Percentiles rank a stretch among this genome's conserved stretches.
These are phyloP conservation scores for Desmodesmus armatus DNA, from an alignment of 139 green algal genomes.

Conservation along the genomic window DNA sequence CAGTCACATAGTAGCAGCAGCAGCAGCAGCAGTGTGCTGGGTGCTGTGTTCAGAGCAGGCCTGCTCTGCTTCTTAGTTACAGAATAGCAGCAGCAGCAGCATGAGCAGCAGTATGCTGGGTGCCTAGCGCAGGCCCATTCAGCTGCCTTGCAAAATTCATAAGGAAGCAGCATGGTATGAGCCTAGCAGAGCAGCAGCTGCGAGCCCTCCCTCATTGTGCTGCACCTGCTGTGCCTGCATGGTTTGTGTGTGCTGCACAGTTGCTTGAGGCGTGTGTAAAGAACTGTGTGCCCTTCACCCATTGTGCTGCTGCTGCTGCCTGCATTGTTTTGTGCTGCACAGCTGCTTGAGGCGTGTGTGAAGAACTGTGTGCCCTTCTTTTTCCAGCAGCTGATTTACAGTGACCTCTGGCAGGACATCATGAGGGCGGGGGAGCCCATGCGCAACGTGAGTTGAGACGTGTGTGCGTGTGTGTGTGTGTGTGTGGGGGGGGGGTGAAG, in stretches of 20 bases:
- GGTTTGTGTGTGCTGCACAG: neutral
- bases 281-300: neutral
- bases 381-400: conserved; percentile 54
- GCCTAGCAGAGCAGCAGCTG: no score
- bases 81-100: no score
- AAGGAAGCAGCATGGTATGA: no score
- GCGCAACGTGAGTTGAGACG: conserved; percentile 5
- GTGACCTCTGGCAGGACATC: conserved; percentile 64
- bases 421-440: conserved; percentile 51
- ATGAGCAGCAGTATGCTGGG: no score
- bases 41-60: neutral
- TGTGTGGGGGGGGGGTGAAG: conserved; percentile 64
- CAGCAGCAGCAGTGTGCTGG: neutral
- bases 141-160: neutral
- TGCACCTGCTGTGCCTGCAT: neutral
- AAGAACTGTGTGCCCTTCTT: conserved; percentile 70
- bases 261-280: neutral
- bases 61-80: no score
- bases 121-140: no score
- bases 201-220: no score
- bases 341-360: conserved; percentile 71
- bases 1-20: no score
- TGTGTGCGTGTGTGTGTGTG: neutral
- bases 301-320: no score
- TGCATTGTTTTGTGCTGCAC: no score